phyloP scores from a whole-genome alignment of 2,329 filamentous ascomycete species.

The Trichoderma sp. region DNA sequence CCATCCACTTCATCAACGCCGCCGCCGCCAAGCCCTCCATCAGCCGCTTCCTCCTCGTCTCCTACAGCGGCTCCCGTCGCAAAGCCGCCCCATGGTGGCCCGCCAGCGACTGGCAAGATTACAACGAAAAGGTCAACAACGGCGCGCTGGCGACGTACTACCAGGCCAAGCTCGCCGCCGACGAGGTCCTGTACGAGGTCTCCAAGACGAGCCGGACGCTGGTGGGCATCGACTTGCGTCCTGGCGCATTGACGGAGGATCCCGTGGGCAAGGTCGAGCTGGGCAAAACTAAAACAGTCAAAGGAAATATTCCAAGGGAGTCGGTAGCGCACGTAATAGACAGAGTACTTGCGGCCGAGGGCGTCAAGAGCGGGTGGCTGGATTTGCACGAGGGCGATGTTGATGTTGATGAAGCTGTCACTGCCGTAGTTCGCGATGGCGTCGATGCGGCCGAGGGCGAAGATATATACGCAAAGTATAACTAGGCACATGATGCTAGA shows the following conservation, averaged over 20 bases:
- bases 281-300: constrained; percentile 45
- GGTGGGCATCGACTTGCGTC: constrained; percentile 56
- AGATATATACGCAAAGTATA: constrained; percentile 35
- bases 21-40: constrained; percentile 56
- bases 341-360: constrained; percentile 53
- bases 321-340: constrained; percentile 62
- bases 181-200: constrained; percentile 56
- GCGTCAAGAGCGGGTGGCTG: constrained; percentile 53
- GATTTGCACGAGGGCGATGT: constrained; percentile 59
- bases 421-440: constrained; percentile 50
- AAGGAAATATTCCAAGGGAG: constrained; percentile 53
- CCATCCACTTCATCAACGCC: constrained; percentile 62
- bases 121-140: constrained; percentile 44
- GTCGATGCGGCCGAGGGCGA: constrained; percentile 58
- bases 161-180: constrained; percentile 61
- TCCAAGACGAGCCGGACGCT: constrained; percentile 46
- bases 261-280: constrained; percentile 51
- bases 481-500: neutral
- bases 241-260: constrained; percentile 52
- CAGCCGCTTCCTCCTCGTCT: constrained; percentile 65
- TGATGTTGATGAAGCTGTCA: constrained; percentile 49
- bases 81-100: constrained; percentile 58
- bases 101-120: constrained; percentile 51
- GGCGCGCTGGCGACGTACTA: constrained; percentile 55
- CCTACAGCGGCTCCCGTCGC: constrained; percentile 59